Base-by-base conservation (phyloP, 2,329 filamentous ascomycete genomes). In the Phaeomoniella chlamydospora region DNA sequence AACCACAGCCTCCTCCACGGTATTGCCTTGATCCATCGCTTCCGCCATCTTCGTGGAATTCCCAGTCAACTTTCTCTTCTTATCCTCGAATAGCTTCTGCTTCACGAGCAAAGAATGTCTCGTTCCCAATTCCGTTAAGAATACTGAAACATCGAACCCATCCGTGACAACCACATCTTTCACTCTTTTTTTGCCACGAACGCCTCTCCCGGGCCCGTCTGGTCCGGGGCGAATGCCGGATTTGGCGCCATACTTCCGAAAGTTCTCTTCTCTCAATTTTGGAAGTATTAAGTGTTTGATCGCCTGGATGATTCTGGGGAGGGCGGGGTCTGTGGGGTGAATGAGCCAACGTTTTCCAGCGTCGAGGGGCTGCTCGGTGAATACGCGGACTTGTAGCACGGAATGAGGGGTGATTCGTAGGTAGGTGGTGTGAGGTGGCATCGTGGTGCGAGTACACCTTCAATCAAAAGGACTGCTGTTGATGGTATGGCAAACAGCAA, bases 311-410 rank as follows among this genome's bases (percentile, higher is more conserved):
- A 96, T 77, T 44, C 79, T 80, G 29, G 80, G 77, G 11, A 98
- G 71, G 12, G 88, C 72, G 3, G 82, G 76, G 47, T 86, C 68
- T 44, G 77, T 74, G 22, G 80, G 70, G 48, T 81, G 80, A 44
- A 94, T 71, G 13, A 98, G 73, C 77, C 92, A 94, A 51, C 79
- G 77, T 45, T 84, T 74, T 15, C 76, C 74, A 9, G 22, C 22
- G 41, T 94, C 74, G 10, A 80, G 74, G 1, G 90, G 90, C 48
- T 88, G 87, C 45, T 96, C 88, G 33, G 94, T 75, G 58, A 96
- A 96, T 46, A 98, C 90, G 45, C 87, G 86, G 44, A 84, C 86
- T 68, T 98, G 90, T n/a, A 98, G 71, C 18, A 94, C 86, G 3
- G 88, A 94, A 57, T 85, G 83, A 53, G 88, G 87, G 37, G 82